A percentile compares a stretch with the other conserved stretches of the same genome.
These are phyloP conservation scores for Monilinia fructigena DNA, from an alignment of 2,329 filamentous ascomycete species.

Conservation along the genomic window DNA sequence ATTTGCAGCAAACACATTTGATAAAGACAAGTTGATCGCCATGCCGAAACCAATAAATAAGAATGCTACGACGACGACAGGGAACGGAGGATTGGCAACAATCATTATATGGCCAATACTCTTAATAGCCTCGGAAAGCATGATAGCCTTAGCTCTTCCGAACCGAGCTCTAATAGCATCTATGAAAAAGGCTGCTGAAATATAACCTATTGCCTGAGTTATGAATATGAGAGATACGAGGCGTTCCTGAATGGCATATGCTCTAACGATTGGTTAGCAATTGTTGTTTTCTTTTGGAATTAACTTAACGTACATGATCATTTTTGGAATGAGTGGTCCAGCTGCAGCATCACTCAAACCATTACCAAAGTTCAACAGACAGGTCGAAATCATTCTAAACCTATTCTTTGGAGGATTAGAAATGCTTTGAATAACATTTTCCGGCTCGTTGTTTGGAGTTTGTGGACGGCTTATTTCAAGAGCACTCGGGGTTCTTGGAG, in stretches of 20 bases:
- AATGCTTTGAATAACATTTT: conserved; percentile 54
- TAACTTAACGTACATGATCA: conserved; percentile 55
- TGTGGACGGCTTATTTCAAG: conserved; percentile 54
- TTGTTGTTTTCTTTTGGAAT: neutral
- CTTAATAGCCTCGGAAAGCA: conserved; percentile 57
- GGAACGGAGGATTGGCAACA: conserved; percentile 67
- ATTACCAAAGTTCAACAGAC: conserved; percentile 64
- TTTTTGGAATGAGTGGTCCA: conserved; percentile 77
- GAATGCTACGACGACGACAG: conserved; percentile 64
- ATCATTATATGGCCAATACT: conserved; percentile 63
- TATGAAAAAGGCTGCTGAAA: conserved; percentile 67
- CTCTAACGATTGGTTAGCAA: neutral
- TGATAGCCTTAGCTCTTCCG: conserved; percentile 64
- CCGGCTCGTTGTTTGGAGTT: conserved; percentile 45
- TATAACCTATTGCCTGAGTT: conserved; percentile 73
- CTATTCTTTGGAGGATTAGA: conserved; percentile 66
- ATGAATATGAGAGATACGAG: conserved; percentile 81
- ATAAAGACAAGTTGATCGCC: conserved; percentile 56
- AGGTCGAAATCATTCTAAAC: conserved; percentile 64
- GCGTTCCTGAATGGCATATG: conserved; percentile 19
- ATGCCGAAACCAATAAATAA: conserved; percentile 63
- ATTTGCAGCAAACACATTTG: conserved; percentile 59
- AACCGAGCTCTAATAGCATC: conserved; percentile 61
- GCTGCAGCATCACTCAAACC: conserved; percentile 74
- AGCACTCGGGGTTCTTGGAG: conserved; percentile 30